phyloP scores from a whole-genome alignment of 352 stramenopile species.

The Phytophthora sp. region DNA sequence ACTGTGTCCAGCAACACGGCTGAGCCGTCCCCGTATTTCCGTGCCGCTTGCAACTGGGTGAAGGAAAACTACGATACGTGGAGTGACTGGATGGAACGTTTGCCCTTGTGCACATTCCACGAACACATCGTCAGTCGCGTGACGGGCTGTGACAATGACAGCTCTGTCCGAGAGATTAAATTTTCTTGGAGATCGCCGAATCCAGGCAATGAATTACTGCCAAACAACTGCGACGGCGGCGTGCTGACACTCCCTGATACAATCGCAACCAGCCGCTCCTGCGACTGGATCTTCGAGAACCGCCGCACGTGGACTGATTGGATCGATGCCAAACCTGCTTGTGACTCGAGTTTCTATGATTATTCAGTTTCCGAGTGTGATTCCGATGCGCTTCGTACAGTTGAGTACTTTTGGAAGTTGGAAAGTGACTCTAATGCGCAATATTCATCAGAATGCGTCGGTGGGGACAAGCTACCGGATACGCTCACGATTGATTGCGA shows the following conservation, averaged over 20 bases:
- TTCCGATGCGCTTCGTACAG: constrained; percentile 23
- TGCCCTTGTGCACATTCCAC: constrained; percentile 45
- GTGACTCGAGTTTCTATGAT: constrained; percentile 48
- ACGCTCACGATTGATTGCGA: constrained; percentile 43
- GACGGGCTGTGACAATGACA: constrained; percentile 34
- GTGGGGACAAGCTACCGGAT: constrained; percentile 23
- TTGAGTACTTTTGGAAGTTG: constrained; percentile 50
- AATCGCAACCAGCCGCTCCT: constrained; percentile 47
- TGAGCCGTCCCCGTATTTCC: constrained; percentile 45
- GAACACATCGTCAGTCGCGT: constrained; percentile 37
- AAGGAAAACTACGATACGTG: constrained; percentile 59
- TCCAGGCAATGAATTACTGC: constrained; percentile 38
- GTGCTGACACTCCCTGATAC: constrained; percentile 26
- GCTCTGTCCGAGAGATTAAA: constrained; percentile 22
- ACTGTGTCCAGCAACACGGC: not conserved
- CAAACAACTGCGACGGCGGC: constrained; percentile 56
- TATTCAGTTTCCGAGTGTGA: constrained; percentile 49
- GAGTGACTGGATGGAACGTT: constrained; percentile 48
- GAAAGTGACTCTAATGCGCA: constrained; percentile 18
- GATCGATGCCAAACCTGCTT: constrained; percentile 40
- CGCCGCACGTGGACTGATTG: constrained; percentile 38
- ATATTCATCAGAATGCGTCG: constrained; percentile 40
- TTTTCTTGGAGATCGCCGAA: constrained; percentile 53
- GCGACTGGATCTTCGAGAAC: constrained; percentile 48
- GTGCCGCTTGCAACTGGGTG: constrained; percentile 58